Percentiles rank a stretch among this genome's conserved stretches.
These are phyloP conservation scores for Huiozyma sinensis DNA, from an alignment of 805 yeast species.

Conservation along the genomic window DNA sequence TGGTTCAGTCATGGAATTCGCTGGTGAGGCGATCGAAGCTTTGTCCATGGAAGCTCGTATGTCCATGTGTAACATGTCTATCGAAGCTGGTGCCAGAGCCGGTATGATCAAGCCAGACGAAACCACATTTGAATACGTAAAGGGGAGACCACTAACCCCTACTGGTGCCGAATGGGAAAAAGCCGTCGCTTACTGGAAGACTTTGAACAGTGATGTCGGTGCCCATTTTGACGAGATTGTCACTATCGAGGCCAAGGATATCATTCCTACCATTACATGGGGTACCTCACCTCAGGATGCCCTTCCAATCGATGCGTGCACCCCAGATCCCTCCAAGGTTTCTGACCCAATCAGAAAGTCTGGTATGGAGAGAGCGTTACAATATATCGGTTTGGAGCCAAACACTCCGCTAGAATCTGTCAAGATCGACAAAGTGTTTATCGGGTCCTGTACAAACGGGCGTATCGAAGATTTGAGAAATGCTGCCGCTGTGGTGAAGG, in stretches of 20 bases:
- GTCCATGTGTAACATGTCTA: slow-evolving; percentile 99
- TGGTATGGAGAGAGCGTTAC: slow-evolving; percentile 85
- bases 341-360: slow-evolving; percentile 64
- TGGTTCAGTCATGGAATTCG: slow-evolving; percentile 92
- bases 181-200: slow-evolving; percentile 85
- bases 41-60: slow-evolving; percentile 96
- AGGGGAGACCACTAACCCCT: slow-evolving; percentile 94
- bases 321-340: slow-evolving; percentile 79
- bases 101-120: slow-evolving; percentile 98
- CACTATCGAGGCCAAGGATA: slow-evolving; percentile 68
- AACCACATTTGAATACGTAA: slow-evolving; percentile 74
- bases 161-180: slow-evolving; percentile 91
- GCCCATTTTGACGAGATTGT: slow-evolving; percentile 85
- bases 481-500: slow-evolving; percentile 89
- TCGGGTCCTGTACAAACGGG: slow-evolving; percentile 97
- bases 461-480: slow-evolving; percentile 94
- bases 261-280: slow-evolving; percentile 97
- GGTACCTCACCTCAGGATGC: slow-evolving; percentile 99
- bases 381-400: slow-evolving; percentile 84
- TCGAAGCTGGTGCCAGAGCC: slow-evolving; percentile 99
- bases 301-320: slow-evolving; percentile 77
- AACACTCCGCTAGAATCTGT: slow-evolving; percentile 68
- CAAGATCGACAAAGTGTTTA: slow-evolving; percentile 83
- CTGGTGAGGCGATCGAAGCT: slow-evolving; percentile 86
- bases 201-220: slow-evolving; percentile 79